Evolutionary conservation across 1,284 basidiomycete species (phyloP), one percentile per base, ranked within the genome.

Genomic region (Melampsora larici-populina): DNA sequence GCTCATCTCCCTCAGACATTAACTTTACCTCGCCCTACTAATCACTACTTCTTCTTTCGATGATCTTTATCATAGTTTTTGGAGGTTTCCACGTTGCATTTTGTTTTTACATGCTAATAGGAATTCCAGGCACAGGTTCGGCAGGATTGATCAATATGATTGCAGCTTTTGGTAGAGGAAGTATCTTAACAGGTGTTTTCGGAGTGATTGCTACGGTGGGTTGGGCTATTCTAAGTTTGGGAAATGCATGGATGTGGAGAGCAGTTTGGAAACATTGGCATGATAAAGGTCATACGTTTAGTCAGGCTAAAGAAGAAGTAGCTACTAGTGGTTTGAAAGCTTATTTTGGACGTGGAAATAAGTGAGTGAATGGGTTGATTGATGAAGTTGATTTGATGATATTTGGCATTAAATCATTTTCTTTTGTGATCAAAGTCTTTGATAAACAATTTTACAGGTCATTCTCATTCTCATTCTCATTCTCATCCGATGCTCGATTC

Each of bases 171-270:
- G 80, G 79, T 13, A 70, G 79, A 73, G 83, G 83, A 13, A 82
- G 83, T 66, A 86, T 92, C 84, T 88, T 89, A 29, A 90, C 93
- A 24, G 93, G 89, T 69, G 87, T 94, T 69, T 87, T 97, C 71
- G 90, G 92, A 64, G 86, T 89, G 17, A 84, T 99, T 66, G 88
- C 94, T 2, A 93, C 91, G 9, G 87, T 90, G 43, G 94, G 93
- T 40, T 99, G 97, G 93, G 87, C 88, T 3, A 78, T 96, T 46
- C 94, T 99, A 84, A 91, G 91, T 11, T 81, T 90, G 67, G 94
- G 93, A 21, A 89, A 89, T 82, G 88, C 88, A n/a, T 92, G 88
- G 83, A 93, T 91, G 84, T 96, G 73, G 73, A 76, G 65, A 36
- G 73, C 73, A 17, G 73, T 76, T 21, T 76, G 73, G 73, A 68